Conservation (phyloP, 2,329 filamentous ascomycete genomes). For the Fusarium lateritium region DNA sequence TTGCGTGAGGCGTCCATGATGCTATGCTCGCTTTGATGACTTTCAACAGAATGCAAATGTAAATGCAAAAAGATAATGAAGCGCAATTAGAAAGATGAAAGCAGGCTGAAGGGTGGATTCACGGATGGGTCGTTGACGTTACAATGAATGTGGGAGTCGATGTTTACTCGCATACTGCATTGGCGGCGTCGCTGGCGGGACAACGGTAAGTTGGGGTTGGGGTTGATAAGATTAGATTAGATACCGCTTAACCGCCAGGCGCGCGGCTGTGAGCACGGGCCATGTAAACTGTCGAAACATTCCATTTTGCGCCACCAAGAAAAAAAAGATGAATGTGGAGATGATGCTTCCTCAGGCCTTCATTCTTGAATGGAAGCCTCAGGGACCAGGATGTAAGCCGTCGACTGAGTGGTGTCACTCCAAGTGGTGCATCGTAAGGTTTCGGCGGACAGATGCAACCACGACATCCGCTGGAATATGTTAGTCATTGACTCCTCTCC, state of each 20-base stretch:
- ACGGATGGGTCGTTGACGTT: constrained; percentile 40
- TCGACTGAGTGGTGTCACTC: constrained; percentile 38
- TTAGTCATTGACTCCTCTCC: background rate
- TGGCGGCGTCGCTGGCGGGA: constrained; percentile 39
- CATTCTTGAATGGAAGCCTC: constrained; percentile 12
- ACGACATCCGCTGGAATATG: constrained; percentile 3
- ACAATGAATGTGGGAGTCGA: constrained; percentile 23
- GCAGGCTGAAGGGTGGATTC: constrained; percentile 39
- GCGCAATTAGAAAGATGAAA: constrained; percentile 23
- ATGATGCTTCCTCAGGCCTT: constrained; percentile 22
- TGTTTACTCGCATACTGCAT: constrained; percentile 28
- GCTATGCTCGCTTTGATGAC: constrained; percentile 10
- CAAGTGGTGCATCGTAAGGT: constrained; percentile 41
- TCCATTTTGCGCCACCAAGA: background rate
- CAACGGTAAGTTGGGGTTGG: constrained; percentile 21
- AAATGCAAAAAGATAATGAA: constrained; percentile 16
- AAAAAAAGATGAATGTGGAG: constrained; percentile 22
- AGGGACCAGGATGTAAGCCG: constrained; percentile 23
- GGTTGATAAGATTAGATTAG: constrained; percentile 34
- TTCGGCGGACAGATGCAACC: constrained; percentile 11
- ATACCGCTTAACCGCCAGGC: constrained; percentile 18
- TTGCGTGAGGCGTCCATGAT: constrained; percentile 59
- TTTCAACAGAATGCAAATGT: constrained; percentile 24
- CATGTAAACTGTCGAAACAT: background rate
- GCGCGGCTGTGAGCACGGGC: constrained; percentile 35